Percentiles rank a stretch among this genome's conserved stretches.
Conservation (phyloP, 352 stramenopile genomes). For the Phytophthora tubulina region DNA sequence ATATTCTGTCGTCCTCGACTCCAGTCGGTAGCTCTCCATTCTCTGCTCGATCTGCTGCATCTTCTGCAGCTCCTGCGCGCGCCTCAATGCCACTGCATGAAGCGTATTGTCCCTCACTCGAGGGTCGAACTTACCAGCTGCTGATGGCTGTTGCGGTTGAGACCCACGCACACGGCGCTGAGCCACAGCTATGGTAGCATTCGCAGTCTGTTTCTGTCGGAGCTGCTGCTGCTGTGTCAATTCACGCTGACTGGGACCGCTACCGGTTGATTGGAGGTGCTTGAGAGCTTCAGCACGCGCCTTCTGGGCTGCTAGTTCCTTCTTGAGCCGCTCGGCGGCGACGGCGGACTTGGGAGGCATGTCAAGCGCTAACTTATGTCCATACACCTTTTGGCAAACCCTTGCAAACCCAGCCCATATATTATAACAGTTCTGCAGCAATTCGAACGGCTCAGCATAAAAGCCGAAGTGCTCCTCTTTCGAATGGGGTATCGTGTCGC, state of each 20-base stretch:
- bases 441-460: too few relatives aligned
- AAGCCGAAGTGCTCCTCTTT: too few relatives aligned
- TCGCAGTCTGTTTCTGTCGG: conserved; percentile 57
- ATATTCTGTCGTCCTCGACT: conserved; percentile 23
- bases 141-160: conserved; percentile 23
- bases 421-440: too few relatives aligned
- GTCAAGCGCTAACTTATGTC: too few relatives aligned
- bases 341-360: conserved; percentile 48
- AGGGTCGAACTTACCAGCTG: conserved; percentile 46
- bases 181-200: conserved; percentile 52
- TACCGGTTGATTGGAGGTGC: conserved; percentile 68
- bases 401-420: too few relatives aligned
- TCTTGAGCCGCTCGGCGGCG: conserved; percentile 52
- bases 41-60: conserved; percentile 31
- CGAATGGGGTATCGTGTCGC: too few relatives aligned
- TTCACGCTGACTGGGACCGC: conserved; percentile 74
- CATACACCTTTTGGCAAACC: too few relatives aligned
- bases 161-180: conserved; percentile 48
- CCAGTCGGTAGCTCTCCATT: conserved; percentile 27
- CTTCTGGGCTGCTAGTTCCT: conserved; percentile 70
- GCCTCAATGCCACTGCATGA: conserved; percentile 58
- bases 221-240: conserved; percentile 66
- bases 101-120: conserved; percentile 82
- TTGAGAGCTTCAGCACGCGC: conserved; percentile 72
- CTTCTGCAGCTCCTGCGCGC: conserved; percentile 56